Evolutionary conservation across 257 asterid species (phyloP).

Genomic region (Oldenlandia corymbosa): DNA sequence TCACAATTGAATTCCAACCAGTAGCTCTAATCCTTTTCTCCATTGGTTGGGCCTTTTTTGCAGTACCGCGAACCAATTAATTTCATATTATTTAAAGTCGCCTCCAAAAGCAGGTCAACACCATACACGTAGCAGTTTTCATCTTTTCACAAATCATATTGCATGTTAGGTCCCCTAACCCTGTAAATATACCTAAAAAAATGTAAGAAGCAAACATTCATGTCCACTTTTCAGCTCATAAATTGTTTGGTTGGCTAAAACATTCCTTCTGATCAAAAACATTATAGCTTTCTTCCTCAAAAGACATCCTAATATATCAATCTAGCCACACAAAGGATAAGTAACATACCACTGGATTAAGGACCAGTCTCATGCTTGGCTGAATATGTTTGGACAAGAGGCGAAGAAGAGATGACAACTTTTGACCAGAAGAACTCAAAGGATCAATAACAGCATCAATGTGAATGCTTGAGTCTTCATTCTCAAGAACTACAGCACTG

Average conservation of each 20-base stretch:
- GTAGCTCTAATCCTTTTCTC: background rate
- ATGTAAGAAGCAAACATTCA: background rate
- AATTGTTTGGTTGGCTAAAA: background rate
- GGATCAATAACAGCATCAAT: conserved; percentile 98
- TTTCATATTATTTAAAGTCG: background rate
- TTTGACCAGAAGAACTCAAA: conserved; percentile 95
- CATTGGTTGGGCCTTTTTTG: background rate
- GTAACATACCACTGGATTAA: conserved; percentile 82
- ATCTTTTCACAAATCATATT: background rate
- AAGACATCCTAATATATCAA: background rate
- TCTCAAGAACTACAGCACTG: conserved; percentile 82
- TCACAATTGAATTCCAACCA: background rate
- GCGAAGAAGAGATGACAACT: conserved; percentile 80
- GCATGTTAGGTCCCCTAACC: background rate
- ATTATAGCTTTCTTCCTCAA: background rate
- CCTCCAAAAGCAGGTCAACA: background rate
- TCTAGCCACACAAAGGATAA: conserved; percentile 1
- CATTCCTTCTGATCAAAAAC: background rate
- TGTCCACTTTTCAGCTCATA: background rate
- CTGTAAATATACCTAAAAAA: background rate
- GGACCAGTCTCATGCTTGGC: conserved; percentile 94
- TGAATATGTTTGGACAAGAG: conserved; percentile 67
- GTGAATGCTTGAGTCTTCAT: conserved; percentile 77
- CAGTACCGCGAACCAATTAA: background rate
- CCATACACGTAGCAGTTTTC: background rate